These are phyloP conservation scores for Hypoxylon sp. DNA, from an alignment of 2,329 filamentous ascomycete species.

Conservation along the genomic window DNA sequence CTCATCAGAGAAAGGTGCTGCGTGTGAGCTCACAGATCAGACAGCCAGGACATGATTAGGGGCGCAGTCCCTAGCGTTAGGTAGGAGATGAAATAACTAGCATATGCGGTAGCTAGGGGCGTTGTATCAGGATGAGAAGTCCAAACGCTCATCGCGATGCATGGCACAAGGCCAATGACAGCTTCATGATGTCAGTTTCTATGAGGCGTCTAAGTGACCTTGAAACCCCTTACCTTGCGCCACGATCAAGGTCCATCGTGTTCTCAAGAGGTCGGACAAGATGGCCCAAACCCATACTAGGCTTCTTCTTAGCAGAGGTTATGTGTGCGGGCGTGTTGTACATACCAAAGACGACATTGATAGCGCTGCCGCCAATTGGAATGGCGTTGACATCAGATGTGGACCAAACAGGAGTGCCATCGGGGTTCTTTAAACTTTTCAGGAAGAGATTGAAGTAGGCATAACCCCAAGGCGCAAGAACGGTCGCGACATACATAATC, in stretches of 20 bases:
- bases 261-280: constrained; percentile 63
- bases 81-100: constrained; percentile 65
- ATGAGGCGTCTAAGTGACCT: background rate
- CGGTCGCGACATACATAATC: constrained; percentile 60
- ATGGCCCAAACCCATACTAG: constrained; percentile 67
- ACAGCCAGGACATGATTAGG: constrained; percentile 65
- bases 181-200: constrained; percentile 41
- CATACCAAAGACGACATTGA: constrained; percentile 60
- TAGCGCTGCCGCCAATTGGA: constrained; percentile 62
- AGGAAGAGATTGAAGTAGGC: constrained; percentile 61
- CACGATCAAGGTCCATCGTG: constrained; percentile 65
- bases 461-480: constrained; percentile 62
- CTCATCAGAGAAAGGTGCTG: constrained; percentile 6
- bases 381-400: constrained; percentile 63
- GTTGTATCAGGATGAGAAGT: constrained; percentile 59
- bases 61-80: constrained; percentile 64
- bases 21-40: constrained; percentile 52
- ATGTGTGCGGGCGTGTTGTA: background rate
- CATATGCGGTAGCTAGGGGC: constrained; percentile 62
- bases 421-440: constrained; percentile 56
- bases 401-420: constrained; percentile 59
- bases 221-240: constrained; percentile 54
- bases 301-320: constrained; percentile 6
- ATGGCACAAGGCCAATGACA: constrained; percentile 61
- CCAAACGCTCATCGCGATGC: constrained; percentile 68